Conservation (phyloP, 2,329 filamentous ascomycete species). For the Camptophora hylomeconis region DNA sequence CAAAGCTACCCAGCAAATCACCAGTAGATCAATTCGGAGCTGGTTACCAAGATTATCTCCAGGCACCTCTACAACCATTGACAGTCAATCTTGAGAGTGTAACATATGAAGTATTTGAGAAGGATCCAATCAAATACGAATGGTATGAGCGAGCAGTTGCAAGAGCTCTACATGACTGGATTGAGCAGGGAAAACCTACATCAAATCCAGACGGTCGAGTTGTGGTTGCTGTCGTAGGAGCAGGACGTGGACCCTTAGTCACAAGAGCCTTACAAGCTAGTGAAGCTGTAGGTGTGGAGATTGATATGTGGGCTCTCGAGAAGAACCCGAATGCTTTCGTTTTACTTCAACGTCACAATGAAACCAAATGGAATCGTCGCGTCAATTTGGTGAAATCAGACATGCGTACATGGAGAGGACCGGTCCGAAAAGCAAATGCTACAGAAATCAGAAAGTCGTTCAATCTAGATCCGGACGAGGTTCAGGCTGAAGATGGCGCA, state of each 20-base stretch:
- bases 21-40: constrained; percentile 54
- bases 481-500: constrained; percentile 24
- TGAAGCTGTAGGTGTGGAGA: constrained; percentile 57
- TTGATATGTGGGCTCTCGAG: constrained; percentile 81
- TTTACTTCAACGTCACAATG: constrained; percentile 75
- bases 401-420: constrained; percentile 93
- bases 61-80: constrained; percentile 84
- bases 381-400: constrained; percentile 90
- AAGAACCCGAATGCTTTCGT: constrained; percentile 98
- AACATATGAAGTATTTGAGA: constrained; percentile 97
- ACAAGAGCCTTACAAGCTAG: constrained; percentile 76
- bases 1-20: constrained; percentile 57
- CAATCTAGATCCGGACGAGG: constrained; percentile 13
- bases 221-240: constrained; percentile 82
- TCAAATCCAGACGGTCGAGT: constrained; percentile 59
- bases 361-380: constrained; percentile 61
- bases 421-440: constrained; percentile 23
- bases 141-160: constrained; percentile 83
- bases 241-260: constrained; percentile 83
- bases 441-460: constrained; percentile 13
- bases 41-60: constrained; percentile 84
- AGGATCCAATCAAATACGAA: constrained; percentile 93
- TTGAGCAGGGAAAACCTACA: constrained; percentile 55
- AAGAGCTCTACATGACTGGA: constrained; percentile 71
- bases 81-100: constrained; percentile 94